Conservation (phyloP, 106 monocot species). For the Gastrodia elata region DNA sequence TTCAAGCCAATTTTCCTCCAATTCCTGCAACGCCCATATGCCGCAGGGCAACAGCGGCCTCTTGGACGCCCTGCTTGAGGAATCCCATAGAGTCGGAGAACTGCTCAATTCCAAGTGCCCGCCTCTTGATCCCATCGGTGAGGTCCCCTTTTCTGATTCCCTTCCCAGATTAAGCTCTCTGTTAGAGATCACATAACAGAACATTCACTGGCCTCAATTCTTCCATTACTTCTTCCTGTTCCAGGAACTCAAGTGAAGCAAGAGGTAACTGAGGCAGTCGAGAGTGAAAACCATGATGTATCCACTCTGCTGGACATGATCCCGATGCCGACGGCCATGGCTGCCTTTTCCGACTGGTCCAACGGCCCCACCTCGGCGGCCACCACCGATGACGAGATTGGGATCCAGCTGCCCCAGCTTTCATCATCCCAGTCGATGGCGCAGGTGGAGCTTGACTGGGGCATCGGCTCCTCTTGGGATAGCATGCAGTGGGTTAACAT, state of each 20-base stretch:
- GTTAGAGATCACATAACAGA: not conserved
- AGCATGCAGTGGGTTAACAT: conserved; percentile 8
- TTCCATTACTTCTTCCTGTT: not conserved
- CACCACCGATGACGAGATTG: conserved; percentile 24
- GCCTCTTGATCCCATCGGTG: not conserved
- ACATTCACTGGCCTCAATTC: not conserved
- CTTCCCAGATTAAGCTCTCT: not conserved
- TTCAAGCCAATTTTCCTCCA: conserved; percentile 55
- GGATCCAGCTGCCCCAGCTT: conserved; percentile 29
- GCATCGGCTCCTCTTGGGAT: conserved; percentile 22
- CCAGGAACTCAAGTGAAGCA: conserved; percentile 12
- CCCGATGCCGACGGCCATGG: not conserved
- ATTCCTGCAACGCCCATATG: conserved; percentile 2
- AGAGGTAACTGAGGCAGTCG: conserved; percentile 7
- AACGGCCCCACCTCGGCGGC: conserved; percentile 34
- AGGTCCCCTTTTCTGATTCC: conserved; percentile 5
- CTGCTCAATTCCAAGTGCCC: not conserved
- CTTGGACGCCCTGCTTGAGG: conserved; percentile 36
- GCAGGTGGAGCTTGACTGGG: conserved; percentile 25
- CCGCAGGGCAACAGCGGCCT: conserved; percentile 16
- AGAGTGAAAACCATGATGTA: conserved; percentile 20
- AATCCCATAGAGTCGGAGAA: conserved; percentile 2
- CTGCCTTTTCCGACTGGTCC: not conserved
- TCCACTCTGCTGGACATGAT: conserved; percentile 31
- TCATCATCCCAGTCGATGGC: conserved; percentile 10